A percentile compares a stretch with the other conserved stretches of the same genome.
phyloP scores from a whole-genome alignment of 495 filamentous ascomycete species.

The Lasiosphaeriaceae sp. region DNA sequence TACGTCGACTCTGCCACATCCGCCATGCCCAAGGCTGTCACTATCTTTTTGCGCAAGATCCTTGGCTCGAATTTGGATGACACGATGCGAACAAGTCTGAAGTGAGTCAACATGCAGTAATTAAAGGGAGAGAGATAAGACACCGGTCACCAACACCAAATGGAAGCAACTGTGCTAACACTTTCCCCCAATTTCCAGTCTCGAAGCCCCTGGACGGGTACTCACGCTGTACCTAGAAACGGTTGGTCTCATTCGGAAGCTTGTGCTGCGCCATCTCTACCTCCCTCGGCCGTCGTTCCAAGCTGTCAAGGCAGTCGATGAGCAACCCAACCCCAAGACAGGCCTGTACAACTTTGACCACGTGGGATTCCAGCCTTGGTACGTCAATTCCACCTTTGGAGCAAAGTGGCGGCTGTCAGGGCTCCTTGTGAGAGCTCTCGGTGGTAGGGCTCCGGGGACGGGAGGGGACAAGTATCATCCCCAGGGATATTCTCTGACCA shows the following conservation, averaged over 20 bases:
- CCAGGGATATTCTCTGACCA: background rate
- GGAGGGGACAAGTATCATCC: background rate
- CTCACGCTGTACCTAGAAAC: background rate
- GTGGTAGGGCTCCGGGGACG: constrained; percentile 1
- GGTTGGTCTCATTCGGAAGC: background rate
- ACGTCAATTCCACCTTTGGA: background rate
- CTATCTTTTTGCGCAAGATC: constrained; percentile 19
- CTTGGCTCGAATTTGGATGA: constrained; percentile 25
- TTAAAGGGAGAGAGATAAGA: background rate
- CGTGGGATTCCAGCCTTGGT: background rate
- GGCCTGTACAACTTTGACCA: background rate
- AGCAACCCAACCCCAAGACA: background rate
- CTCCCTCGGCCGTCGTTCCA: background rate
- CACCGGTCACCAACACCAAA: background rate
- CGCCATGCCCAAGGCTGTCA: constrained; percentile 16
- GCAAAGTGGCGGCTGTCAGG: background rate
- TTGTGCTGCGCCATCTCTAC: background rate
- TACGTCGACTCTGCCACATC: constrained; percentile 26
- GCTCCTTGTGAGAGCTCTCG: background rate
- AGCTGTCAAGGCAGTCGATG: background rate
- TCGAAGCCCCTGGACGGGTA: background rate
- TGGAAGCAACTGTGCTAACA: background rate
- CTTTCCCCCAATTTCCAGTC: background rate
- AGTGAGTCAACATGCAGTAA: background rate
- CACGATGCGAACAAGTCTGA: constrained; percentile 7